Base-by-base conservation (phyloP, 192 early-diverging fungal genomes). In the Mortierella antarctica region DNA sequence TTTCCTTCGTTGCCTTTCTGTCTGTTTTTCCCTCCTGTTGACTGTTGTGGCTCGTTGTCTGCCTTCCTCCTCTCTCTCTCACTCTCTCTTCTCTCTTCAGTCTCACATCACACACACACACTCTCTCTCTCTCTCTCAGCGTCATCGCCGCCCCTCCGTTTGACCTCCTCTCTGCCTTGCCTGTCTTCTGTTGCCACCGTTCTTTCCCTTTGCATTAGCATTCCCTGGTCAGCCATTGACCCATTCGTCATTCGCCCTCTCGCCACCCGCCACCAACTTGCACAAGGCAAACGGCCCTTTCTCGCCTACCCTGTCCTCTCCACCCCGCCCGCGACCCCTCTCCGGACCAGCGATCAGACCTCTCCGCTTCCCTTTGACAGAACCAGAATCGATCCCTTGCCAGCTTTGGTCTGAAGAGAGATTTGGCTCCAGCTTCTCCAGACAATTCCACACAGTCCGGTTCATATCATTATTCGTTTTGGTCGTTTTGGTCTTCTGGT, bases 381-480 rank as follows among this genome's bases (percentile, higher is more conserved):
- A 31, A 65, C 57, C 54, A 69, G 52, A 62, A 68, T 67, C 65
- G 47, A 49, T 53, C 40, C 57, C 56, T 65, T 60, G 46, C 21
- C 15, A 44, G 4, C 56, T 15, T 49, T 31, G 31, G 31, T 31
- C 31, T 31, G 31, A 31, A 31, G 31, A 31, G 31, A 31, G 31
- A 31, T 31, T 31, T 31, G 31, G 31, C 31, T 31, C 9, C n/a
- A 53, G 51, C 45, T 48, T n/a, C 44, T 17, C 67, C 44, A 73
- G 31, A 64, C 54, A 58, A 73, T 73, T 65, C 71, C 71, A 73
- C 71, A 65, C 46, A 51, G 46, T 65, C 63, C 74, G 66, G 74
- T 76, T 70, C 74, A 70, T 70, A 76, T 76, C 74, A 69, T 64
- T 69, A 76, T 76, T 23, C 49, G 40, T 55, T 53, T 56, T 21